Evolutionary conservation across 1,139 yeast genomes (phyloP).

Genomic region (Kodamaea sp.): DNA sequence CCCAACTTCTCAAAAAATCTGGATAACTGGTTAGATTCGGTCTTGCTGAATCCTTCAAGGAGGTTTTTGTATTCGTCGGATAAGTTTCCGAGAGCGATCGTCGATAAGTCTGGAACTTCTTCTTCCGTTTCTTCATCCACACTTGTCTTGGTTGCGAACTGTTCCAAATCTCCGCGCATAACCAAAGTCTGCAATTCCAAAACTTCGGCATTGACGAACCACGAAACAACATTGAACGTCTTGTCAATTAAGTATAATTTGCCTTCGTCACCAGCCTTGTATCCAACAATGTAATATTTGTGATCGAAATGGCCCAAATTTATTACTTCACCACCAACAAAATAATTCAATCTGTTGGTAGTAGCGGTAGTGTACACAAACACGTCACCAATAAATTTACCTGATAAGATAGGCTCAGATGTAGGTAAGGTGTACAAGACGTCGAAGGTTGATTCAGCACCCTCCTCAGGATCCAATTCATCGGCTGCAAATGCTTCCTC

Average conservation of each 20-base stretch:
- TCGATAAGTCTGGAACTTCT: constrained; percentile 45
- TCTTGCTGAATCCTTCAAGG: constrained; percentile 54
- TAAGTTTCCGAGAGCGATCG: constrained; percentile 64
- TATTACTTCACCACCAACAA: constrained; percentile 91
- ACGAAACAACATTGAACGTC: constrained; percentile 79
- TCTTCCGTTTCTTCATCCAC: constrained; percentile 44
- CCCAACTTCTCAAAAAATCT: constrained; percentile 95
- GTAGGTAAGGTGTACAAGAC: constrained; percentile 75
- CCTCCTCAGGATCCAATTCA: constrained; percentile 74
- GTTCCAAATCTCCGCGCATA: constrained; percentile 83
- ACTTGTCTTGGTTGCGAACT: constrained; percentile 35
- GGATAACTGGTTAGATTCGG: constrained; percentile 78
- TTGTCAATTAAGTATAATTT: constrained; percentile 89
- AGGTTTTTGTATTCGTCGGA: constrained; percentile 53
- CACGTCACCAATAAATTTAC: constrained; percentile 97
- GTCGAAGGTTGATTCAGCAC: constrained; percentile 83
- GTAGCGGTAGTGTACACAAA: constrained; percentile 81
- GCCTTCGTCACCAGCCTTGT: constrained; percentile 79
- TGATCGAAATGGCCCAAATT: constrained; percentile 93
- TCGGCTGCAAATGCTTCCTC: constrained; percentile 62
- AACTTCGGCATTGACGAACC: constrained; percentile 79
- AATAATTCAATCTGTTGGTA: constrained; percentile 86
- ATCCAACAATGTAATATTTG: constrained; percentile 83
- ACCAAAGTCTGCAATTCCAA: constrained; percentile 95
- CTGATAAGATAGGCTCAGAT: constrained; percentile 76